Evolutionary conservation across 2,329 filamentous ascomycete species (phyloP).

Genomic region (Xylariaceae sp.): DNA sequence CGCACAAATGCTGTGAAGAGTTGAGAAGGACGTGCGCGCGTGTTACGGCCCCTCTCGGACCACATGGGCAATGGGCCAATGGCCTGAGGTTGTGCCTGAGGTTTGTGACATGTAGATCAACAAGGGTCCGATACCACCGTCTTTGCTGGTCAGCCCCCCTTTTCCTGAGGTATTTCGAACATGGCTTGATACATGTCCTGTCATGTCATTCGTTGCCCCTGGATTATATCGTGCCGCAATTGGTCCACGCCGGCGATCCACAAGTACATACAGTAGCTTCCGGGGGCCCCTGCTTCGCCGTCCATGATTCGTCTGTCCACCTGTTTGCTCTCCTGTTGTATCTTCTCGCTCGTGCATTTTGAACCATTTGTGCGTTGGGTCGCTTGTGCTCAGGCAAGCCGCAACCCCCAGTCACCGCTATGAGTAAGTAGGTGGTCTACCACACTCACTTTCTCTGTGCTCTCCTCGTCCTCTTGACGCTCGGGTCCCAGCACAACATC

Average conservation of each 20-base stretch:
- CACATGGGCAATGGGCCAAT: too few species aligned
- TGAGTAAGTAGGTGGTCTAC: too few species aligned
- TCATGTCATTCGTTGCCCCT: slow-evolving; percentile 9
- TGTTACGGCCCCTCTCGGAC: slow-evolving; percentile 8
- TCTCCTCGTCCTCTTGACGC: too few species aligned
- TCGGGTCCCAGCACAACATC: too few species aligned
- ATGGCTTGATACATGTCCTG: slow-evolving; percentile 5
- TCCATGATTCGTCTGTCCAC: too few species aligned
- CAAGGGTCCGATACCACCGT: slow-evolving; percentile 8
- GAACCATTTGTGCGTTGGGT: too few species aligned
- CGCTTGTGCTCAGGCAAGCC: too few species aligned
- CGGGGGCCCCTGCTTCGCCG: slow-evolving; percentile 11
- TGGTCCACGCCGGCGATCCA: slow-evolving; percentile 4
- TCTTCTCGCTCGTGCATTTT: slow-evolving; percentile 13
- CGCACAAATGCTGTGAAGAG: too few species aligned
- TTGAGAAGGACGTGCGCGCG: too few species aligned
- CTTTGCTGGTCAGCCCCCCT: neutral
- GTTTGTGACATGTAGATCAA: slow-evolving; percentile 4
- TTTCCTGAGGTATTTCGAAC: slow-evolving; percentile 4
- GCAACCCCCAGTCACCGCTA: too few species aligned
- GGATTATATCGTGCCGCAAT: slow-evolving; percentile 5
- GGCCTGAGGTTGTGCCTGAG: slow-evolving; percentile 1
- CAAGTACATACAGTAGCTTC: neutral
- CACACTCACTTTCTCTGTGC: too few species aligned
- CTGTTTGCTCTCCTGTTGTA: slow-evolving; percentile 9